Evolutionary conservation across 129 eudicot genomes (phyloP).

Genomic region (Artemisia argyi): DNA sequence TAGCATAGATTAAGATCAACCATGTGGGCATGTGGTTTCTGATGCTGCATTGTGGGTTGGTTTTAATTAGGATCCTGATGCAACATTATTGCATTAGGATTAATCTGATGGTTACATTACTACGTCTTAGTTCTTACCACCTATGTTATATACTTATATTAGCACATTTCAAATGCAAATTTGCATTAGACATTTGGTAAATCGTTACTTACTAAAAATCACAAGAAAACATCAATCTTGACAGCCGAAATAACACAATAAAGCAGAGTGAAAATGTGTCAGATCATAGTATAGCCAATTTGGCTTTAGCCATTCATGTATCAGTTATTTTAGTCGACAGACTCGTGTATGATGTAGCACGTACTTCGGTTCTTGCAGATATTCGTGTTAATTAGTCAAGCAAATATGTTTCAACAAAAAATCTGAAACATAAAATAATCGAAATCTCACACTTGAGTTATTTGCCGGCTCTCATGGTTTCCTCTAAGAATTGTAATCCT

Average conservation of each 20-base stretch:
- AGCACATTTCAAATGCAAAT: no score
- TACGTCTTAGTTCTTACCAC: background rate
- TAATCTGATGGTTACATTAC: constrained; percentile 2
- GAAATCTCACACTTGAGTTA: constrained; percentile 55
- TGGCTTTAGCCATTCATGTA: no score
- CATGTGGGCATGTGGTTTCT: background rate
- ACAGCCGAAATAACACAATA: no score
- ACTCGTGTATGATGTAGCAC: no score
- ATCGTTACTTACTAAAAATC: background rate
- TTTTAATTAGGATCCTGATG: background rate
- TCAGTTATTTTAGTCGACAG: no score
- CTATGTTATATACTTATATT: background rate
- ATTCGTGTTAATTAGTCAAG: background rate
- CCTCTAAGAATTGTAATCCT: constrained; percentile 96
- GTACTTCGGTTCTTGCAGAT: no score
- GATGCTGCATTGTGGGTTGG: background rate
- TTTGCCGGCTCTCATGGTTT: constrained; percentile 83
- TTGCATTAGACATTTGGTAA: constrained; percentile 9
- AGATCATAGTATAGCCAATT: no score
- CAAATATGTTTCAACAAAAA: background rate
- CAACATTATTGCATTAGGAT: background rate
- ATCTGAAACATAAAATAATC: constrained; percentile 1
- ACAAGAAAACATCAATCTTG: background rate
- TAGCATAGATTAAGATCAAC: background rate
- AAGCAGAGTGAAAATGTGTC: no score